Evolutionary conservation across 2,329 filamentous ascomycete genomes (phyloP).

Genomic region (Alternaria panax): DNA sequence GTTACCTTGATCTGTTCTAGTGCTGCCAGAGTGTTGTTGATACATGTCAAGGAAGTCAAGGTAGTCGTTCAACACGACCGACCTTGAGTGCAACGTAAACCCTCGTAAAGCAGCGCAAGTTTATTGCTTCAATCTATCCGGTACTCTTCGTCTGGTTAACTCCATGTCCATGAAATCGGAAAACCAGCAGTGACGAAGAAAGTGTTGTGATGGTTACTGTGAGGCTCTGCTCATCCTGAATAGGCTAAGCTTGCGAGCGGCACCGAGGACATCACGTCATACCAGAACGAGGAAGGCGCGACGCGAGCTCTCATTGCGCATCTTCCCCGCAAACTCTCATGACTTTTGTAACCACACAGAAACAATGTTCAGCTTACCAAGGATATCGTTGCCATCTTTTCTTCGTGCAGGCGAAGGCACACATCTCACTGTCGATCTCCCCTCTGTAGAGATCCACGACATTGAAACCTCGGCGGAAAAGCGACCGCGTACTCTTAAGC

Average conservation of each 20-base stretch:
- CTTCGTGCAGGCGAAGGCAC: conserved; percentile 24
- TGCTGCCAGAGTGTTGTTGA: too few species aligned
- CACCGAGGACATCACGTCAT: conserved; percentile 29
- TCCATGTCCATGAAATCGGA: neutral
- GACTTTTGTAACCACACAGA: conserved; percentile 11
- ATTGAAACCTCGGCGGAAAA: conserved; percentile 83
- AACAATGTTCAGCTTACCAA: conserved; percentile 36
- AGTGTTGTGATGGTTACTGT: neutral
- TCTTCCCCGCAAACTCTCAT: conserved; percentile 29
- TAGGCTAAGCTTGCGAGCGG: conserved; percentile 4
- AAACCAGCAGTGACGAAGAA: neutral
- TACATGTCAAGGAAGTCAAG: too few species aligned
- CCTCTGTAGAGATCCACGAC: conserved; percentile 75
- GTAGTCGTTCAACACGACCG: too few species aligned
- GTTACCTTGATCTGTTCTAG: too few species aligned
- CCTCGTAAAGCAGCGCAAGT: too few species aligned
- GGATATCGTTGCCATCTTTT: conserved; percentile 31
- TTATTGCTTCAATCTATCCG: too few species aligned
- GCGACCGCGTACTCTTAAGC: conserved; percentile 82
- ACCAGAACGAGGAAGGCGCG: conserved; percentile 30
- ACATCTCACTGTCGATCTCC: conserved; percentile 58
- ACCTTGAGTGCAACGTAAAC: too few species aligned
- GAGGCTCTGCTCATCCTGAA: neutral
- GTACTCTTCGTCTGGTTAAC: neutral
- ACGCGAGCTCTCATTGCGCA: conserved; percentile 17